These are phyloP conservation scores for Hypocreales sp. DNA, from an alignment of 2,329 filamentous ascomycete genomes.

Conservation along the genomic window DNA sequence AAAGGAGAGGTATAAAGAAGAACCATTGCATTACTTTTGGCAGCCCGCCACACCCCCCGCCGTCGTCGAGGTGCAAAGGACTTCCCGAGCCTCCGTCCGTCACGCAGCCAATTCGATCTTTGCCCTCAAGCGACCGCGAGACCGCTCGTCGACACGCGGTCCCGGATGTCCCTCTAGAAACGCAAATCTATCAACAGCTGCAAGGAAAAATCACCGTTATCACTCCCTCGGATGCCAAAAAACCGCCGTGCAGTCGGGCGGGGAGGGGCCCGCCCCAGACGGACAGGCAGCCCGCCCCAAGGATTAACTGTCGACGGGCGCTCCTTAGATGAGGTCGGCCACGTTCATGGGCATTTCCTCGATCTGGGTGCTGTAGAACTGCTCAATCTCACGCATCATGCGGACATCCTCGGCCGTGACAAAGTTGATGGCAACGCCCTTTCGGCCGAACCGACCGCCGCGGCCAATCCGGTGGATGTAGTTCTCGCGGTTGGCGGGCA, in stretches of 20 bases:
- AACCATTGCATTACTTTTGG: conserved; percentile 26
- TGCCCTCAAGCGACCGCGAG: conserved; percentile 14
- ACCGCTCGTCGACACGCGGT: conserved; percentile 10
- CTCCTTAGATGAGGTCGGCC: conserved; percentile 54
- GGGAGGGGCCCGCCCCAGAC: too few relatives aligned
- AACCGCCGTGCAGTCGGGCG: conserved; percentile 10
- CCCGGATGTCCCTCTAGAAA: conserved; percentile 19
- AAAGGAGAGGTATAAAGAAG: conserved; percentile 16
- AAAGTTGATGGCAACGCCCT: conserved; percentile 99
- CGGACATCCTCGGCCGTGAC: conserved; percentile 97
- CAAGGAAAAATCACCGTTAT: conserved; percentile 15
- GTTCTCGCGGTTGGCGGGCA: conserved; percentile 98
- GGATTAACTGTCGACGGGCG: conserved; percentile 10
- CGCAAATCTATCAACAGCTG: conserved; percentile 25
- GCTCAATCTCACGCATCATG: conserved; percentile 99
- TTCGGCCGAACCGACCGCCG: conserved; percentile 98
- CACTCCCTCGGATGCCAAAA: conserved; percentile 13
- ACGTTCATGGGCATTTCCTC: conserved; percentile 99
- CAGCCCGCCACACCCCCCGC: conserved; percentile 20
- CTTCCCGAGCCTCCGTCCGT: conserved; percentile 22
- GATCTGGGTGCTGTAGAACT: conserved; percentile 99
- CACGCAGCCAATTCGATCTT: conserved; percentile 18
- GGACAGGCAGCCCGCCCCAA: conserved; percentile 3
- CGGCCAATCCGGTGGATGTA: conserved; percentile 99
- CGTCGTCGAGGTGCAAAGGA: conserved; percentile 21